Base-by-base conservation (phyloP, 106 monocot genomes). In the Platanthera guangdongensis region DNA sequence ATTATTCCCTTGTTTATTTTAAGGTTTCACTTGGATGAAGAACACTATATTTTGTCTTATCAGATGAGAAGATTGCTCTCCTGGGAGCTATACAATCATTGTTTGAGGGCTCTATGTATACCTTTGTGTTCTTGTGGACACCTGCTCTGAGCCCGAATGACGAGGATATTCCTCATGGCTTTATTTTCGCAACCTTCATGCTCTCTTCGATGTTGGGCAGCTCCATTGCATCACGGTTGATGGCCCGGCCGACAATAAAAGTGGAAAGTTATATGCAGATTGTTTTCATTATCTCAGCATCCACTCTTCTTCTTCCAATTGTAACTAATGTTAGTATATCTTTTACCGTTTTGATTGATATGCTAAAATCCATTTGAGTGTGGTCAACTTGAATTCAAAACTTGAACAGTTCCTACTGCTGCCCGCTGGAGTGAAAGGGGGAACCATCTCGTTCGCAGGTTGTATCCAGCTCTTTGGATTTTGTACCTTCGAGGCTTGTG, bases 111-210 rank as follows among this genome's bases (percentile, higher is more conserved):
- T 99, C 97, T 48, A 99, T 94, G 97, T 99, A 94, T 30, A 94
- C 94, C 16, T 94, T 97, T 88, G 97, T 94, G 21, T 97, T 94
- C 83, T 74, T 97, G 77, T 97, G 94, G 94, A 94, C 97, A 54
- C 97, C 94, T 78, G 97, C 97, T 74, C 75, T 97, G 67, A 94
- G 97, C 75, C 94, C 97, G 60, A 94, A 97, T 86, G 94, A 97
- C 1, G 91, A 94, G 77, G 91, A 94, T 2, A 97, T 97, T 28
- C 97, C 94, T 78, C 94, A 94, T 82, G 97, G 89, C 22, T 97
- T 97, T 83, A 97, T 97, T 73, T 97, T 94, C 83, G 94, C 94
- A 5, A 97, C 97, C 14, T 97, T 97, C 78, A 97, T 97, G 97
- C 68, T 97, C 59, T 94, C 97, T 63, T 97, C 94, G 47, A 97